Evolutionary conservation across 108 stramenopile species (phyloP).

Genomic region (Cylindrotheca closterium): DNA sequence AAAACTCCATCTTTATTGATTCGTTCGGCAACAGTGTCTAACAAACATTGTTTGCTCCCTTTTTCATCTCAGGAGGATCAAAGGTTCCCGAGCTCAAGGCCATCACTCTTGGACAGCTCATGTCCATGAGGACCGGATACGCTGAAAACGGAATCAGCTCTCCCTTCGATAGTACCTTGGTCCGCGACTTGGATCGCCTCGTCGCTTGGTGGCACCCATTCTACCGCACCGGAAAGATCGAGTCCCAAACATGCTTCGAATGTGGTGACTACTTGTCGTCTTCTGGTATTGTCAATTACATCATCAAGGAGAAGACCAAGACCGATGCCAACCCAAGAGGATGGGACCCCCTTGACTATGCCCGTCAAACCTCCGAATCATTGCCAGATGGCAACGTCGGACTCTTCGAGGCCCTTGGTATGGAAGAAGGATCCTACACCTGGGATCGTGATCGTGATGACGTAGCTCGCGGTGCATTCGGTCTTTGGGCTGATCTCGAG

Average conservation of each 20-base stretch:
- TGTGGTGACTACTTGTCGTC: neutral
- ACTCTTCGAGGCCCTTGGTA: neutral
- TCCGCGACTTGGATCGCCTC: neutral
- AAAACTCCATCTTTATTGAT: too few species aligned
- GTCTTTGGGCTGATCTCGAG: neutral
- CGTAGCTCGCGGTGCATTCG: neutral
- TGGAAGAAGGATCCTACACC: neutral
- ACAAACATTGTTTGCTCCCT: too few species aligned
- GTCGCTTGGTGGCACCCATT: neutral
- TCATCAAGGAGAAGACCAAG: neutral
- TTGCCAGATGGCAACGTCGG: neutral
- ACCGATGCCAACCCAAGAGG: neutral
- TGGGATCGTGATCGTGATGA: neutral
- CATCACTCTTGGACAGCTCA: neutral
- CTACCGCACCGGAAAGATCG: neutral
- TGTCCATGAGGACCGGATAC: neutral
- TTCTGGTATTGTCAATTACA: neutral
- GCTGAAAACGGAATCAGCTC: neutral
- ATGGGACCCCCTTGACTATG: neutral
- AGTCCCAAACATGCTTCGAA: neutral
- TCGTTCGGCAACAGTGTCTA: too few species aligned
- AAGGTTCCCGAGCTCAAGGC: constrained; percentile 1
- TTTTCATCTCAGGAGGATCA: neutral
- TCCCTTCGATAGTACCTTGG: neutral
- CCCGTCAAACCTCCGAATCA: neutral